These are phyloP conservation scores for Iris macrosiphon DNA, from an alignment of 106 monocot species.

Conservation along the genomic window DNA sequence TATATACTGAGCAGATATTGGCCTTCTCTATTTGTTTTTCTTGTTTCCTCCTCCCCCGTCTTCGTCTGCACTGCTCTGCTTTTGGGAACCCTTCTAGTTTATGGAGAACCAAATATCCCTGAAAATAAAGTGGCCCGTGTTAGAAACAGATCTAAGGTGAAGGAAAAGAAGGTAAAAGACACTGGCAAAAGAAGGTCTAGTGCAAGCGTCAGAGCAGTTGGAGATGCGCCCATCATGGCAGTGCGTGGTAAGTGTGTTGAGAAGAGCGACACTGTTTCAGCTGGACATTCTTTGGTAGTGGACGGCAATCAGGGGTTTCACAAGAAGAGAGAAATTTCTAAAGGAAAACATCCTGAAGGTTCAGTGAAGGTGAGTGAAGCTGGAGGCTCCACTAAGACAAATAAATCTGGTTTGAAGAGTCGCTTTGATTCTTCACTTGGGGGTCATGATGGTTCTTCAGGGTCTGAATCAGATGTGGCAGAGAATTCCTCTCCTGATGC, in stretches of 20 bases:
- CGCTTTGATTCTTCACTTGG: conserved; percentile 27
- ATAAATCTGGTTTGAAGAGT: conserved; percentile 3
- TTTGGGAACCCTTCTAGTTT: conserved; percentile 60
- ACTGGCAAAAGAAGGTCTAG: neutral
- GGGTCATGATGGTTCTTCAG: conserved; percentile 23
- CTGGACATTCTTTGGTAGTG: too few relatives aligned
- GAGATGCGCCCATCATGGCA: neutral
- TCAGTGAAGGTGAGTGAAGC: neutral
- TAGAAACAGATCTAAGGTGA: neutral
- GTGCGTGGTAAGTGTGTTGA: conserved; percentile 7
- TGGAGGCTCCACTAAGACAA: conserved; percentile 10
- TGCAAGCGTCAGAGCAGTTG: neutral
- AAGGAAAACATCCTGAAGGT: conserved; percentile 5
- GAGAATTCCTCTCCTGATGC: conserved; percentile 61
- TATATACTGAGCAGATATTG: conserved; percentile 38
- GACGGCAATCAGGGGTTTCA: too few relatives aligned
- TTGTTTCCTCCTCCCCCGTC: conserved; percentile 48
- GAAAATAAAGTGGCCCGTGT: conserved; percentile 28
- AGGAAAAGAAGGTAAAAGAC: neutral
- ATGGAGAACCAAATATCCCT: conserved; percentile 48
- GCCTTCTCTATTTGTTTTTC: conserved; percentile 47
- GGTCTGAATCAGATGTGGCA: conserved; percentile 45
- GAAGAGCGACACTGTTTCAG: neutral
- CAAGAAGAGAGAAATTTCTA: too few relatives aligned
- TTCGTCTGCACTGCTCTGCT: conserved; percentile 61